Base-by-base conservation (phyloP, 768 basidiomycete genomes). In the Termitomyces titanicus region DNA sequence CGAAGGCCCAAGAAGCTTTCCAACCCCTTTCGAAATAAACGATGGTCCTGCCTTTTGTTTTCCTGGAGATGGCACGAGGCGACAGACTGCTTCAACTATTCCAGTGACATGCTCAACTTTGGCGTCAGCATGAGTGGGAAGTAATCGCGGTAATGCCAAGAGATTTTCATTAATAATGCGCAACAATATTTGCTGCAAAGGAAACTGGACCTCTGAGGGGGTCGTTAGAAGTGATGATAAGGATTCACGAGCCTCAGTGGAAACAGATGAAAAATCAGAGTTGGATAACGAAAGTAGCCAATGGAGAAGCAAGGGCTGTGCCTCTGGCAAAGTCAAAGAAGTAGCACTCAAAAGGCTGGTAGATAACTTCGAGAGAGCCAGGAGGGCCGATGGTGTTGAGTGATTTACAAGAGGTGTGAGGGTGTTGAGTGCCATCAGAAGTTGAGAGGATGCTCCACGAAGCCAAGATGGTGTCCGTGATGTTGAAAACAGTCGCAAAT, bases 361-460 rank as follows among this genome's bases (percentile, higher is more conserved):
- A 2, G 89, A 84, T 63, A 92, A 80, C 0, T 70, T 63, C 25
- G 74, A 71, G 9, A 96, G 72, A 0, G 83, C 83, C 20, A 70
- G 59, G 13, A 89, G 79, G 6, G 89, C 92, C 3, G 74, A 68
- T 2, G 88, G 77, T 0, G 82, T 89, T 12, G 87, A 84, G 64
- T 96, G 93, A 2, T 81, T 78, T 12, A 88, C 70, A 12, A 93
- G 76, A 0, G 87, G 79, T 1, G 87, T 80, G 18, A 98, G 73
- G 0, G 86, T 74, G 60, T 92, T 89, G 49, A 98, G 66, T 8
- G 94, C 92, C 22, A 92, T 86, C 44, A 89, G 83, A 11, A 98
- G 72, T 63, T 97, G 94, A 5, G 91, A 80, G 2, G 89, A 76
- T 1, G 92, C 94, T 34, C 82, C 93, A 20, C 78, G 79, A 42